Evolutionary conservation across 176 grass and related monocot species (phyloP).

Genomic region (Leersia perrieri): DNA sequence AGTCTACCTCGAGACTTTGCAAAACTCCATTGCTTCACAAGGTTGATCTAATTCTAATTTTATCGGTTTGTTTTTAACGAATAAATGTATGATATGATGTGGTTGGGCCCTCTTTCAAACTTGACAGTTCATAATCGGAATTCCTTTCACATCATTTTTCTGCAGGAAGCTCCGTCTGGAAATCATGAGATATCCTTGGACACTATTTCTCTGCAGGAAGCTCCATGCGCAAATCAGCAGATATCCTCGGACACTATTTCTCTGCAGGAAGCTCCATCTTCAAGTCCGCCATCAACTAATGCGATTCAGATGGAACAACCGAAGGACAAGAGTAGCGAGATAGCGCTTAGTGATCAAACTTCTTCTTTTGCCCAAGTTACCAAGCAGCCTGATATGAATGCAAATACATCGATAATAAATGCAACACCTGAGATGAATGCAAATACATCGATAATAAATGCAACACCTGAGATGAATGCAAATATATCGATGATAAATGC

Average conservation of each 20-base stretch:
- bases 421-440: not conserved
- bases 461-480: not conserved
- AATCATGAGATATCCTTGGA: not conserved
- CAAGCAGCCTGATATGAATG: constrained; percentile 12
- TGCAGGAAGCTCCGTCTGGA: not conserved
- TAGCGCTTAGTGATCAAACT: constrained; percentile 2
- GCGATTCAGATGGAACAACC: constrained; percentile 14
- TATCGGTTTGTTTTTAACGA: not conserved
- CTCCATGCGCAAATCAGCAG: not conserved
- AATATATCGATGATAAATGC: constrained; percentile 10
- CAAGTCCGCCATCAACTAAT: constrained; percentile 20
- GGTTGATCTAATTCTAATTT: constrained; percentile 20
- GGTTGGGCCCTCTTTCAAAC: not conserved
- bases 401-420: constrained; percentile 9
- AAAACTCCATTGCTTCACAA: constrained; percentile 7
- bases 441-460: constrained; percentile 11
- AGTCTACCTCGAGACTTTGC: constrained; percentile 7
- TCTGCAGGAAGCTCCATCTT: constrained; percentile 38
- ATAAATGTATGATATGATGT: too few species aligned
- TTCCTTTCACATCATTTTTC: not conserved
- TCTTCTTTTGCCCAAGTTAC: constrained; percentile 15
- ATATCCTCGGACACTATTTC: constrained; percentile 17
- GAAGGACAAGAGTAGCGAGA: constrained; percentile 5
- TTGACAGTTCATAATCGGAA: constrained; percentile 23
- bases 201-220: not conserved